A percentile compares a stretch with the other conserved stretches of the same genome.
These are phyloP conservation scores for Pleurotus djamor DNA, from an alignment of 768 basidiomycete genomes.

Conservation along the genomic window DNA sequence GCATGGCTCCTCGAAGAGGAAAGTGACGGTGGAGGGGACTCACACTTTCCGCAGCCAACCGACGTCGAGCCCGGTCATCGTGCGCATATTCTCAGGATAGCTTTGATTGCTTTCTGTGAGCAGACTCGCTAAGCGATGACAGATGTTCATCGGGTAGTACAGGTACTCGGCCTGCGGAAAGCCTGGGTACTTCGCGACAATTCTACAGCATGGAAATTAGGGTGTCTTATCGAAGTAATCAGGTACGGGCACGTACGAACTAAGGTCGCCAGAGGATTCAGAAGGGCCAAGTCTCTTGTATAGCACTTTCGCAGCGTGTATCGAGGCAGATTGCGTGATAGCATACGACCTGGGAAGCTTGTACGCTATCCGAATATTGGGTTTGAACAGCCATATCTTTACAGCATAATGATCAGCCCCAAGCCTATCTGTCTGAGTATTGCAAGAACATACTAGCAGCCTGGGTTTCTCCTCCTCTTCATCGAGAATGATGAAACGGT, in stretches of 20 bases:
- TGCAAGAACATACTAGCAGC: conserved; percentile 59
- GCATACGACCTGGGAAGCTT: conserved; percentile 49
- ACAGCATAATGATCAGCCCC: background rate
- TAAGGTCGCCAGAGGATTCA: conserved; percentile 49
- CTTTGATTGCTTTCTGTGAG: conserved; percentile 76
- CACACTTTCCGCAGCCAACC: conserved; percentile 65
- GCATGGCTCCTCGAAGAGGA: background rate
- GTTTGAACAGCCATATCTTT: conserved; percentile 96
- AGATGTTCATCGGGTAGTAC: conserved; percentile 78
- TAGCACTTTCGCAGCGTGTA: conserved; percentile 79
- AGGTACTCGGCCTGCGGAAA: conserved; percentile 90
- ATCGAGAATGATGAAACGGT: conserved; percentile 87
- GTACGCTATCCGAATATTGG: conserved; percentile 79
- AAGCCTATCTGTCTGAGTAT: no score
- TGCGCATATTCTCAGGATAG: conserved; percentile 74
- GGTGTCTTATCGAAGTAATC: no score
- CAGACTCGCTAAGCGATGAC: conserved; percentile 64
- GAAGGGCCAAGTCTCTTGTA: conserved; percentile 75
- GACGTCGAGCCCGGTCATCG: conserved; percentile 80
- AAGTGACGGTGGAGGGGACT: background rate
- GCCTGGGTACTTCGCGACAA: conserved; percentile 70
- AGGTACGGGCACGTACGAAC: conserved; percentile 34
- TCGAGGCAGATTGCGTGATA: conserved; percentile 59
- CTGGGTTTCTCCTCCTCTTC: conserved; percentile 82
- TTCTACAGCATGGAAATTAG: conserved; percentile 25